phyloP scores from a whole-genome alignment of 345 rosid genomes.

The Eutrema yunnanense region DNA sequence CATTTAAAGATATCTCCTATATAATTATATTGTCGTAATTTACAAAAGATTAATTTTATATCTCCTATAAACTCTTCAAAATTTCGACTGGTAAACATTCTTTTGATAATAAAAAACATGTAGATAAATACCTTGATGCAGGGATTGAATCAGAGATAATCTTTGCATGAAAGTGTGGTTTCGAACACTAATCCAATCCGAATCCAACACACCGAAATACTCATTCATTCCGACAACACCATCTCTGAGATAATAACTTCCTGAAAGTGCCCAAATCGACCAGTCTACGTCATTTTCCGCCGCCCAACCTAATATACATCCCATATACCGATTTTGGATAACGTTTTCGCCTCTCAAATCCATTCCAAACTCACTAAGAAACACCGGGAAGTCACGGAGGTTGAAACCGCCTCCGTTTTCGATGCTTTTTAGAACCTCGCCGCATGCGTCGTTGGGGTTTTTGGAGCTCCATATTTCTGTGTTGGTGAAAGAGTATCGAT shows the following conservation, averaged over 20 bases:
- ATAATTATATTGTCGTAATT: background rate
- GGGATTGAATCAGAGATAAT: slow-evolving; percentile 49
- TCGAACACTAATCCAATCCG: slow-evolving; percentile 48
- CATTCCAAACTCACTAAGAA: slow-evolving; percentile 66
- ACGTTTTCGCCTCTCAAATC: slow-evolving; percentile 56
- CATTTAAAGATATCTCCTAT: too few relatives aligned
- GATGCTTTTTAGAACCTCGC: slow-evolving; percentile 40
- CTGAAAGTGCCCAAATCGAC: slow-evolving; percentile 72
- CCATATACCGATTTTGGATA: slow-evolving; percentile 59
- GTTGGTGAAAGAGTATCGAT: slow-evolving; percentile 64
- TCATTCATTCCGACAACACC: slow-evolving; percentile 59
- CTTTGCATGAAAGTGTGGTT: slow-evolving; percentile 41
- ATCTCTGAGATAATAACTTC: slow-evolving; percentile 69
- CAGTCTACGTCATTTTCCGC: slow-evolving; percentile 81
- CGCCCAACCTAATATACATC: slow-evolving; percentile 55
- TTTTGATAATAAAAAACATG: too few relatives aligned
- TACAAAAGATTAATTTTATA: background rate
- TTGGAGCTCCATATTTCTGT: slow-evolving; percentile 59
- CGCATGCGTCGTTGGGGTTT: slow-evolving; percentile 71
- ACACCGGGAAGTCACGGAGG: slow-evolving; percentile 48
- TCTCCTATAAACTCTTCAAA: too few relatives aligned
- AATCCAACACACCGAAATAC: slow-evolving; percentile 49
- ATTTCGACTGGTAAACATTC: too few relatives aligned
- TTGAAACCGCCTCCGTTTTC: slow-evolving; percentile 45
- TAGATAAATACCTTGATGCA: slow-evolving; percentile 46